Conservation (phyloP, 495 filamentous ascomycete species). For the Aspergillus cavernicola region DNA sequence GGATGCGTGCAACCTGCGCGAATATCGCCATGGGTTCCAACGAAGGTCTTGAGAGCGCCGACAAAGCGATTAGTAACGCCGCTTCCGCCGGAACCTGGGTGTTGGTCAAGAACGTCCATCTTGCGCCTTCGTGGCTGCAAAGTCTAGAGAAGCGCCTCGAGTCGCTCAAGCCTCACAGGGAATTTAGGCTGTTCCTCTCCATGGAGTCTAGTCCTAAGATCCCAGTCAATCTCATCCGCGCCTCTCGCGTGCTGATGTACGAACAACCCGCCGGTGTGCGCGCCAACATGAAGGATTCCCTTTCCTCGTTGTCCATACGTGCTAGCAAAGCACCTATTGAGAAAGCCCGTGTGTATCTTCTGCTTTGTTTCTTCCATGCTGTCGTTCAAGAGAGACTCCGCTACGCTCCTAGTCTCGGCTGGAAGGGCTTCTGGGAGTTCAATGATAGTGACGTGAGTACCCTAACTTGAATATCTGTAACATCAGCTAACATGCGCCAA, state of each 20-base stretch:
- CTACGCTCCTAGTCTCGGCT: conserved; percentile 91
- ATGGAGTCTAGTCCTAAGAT: conserved; percentile 98
- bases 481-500: conserved; percentile 29
- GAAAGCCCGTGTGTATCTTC: conserved; percentile 82
- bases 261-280: conserved; percentile 95
- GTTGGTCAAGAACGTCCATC: conserved; percentile 97
- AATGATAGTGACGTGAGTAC: conserved; percentile 94
- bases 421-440: conserved; percentile 99
- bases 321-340: conserved; percentile 83
- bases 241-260: conserved; percentile 93
- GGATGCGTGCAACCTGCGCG: conserved; percentile 73
- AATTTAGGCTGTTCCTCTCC: conserved; percentile 94
- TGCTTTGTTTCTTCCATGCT: conserved; percentile 92
- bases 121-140: conserved; percentile 93
- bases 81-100: conserved; percentile 95
- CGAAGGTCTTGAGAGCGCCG: conserved; percentile 84
- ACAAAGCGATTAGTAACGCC: conserved; percentile 92
- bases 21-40: conserved; percentile 99
- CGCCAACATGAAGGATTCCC: conserved; percentile 98
- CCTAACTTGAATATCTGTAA: not conserved
- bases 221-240: conserved; percentile 90
- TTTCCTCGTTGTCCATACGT: conserved; percentile 75
- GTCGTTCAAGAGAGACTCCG: conserved; percentile 94
- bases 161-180: conserved; percentile 86
- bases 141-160: conserved; percentile 95